Percentiles rank a stretch among this genome's conserved stretches.
phyloP scores from a whole-genome alignment of 768 basidiomycete genomes.

The Amanita phalloides region DNA sequence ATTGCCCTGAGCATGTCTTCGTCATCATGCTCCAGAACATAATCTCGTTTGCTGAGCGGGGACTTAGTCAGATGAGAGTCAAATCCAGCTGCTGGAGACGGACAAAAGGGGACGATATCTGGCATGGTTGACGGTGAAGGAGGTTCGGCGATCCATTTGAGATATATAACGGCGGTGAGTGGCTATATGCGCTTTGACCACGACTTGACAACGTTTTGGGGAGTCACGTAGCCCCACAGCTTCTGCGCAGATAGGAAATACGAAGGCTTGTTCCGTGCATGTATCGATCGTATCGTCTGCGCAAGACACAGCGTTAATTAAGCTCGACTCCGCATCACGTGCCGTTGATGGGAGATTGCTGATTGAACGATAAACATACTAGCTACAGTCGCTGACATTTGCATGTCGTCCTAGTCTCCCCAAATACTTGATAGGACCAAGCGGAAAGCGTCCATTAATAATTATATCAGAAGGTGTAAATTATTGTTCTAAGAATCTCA shows the following conservation, averaged over 20 bases:
- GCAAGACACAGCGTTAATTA: background rate
- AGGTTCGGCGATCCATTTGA: background rate
- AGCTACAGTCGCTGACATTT: no score
- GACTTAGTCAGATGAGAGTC: constrained; percentile 1
- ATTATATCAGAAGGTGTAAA: no score
- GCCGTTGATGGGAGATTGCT: background rate
- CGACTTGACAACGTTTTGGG: background rate
- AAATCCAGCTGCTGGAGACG: constrained; percentile 1
- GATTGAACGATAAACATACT: no score
- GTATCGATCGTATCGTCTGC: constrained; percentile 4
- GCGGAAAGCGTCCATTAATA: no score
- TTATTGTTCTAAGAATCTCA: no score
- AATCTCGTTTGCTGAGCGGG: constrained; percentile 4
- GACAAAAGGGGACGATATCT: constrained; percentile 1
- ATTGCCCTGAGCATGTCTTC: background rate
- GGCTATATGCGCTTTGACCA: constrained; percentile 4
- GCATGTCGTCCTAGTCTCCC: no score
- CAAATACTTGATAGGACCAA: no score
- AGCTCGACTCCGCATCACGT: constrained; percentile 1
- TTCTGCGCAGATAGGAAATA: background rate
- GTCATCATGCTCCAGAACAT: constrained; percentile 3
- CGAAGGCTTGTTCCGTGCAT: constrained; percentile 2
- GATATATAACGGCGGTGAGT: constrained; percentile 3
- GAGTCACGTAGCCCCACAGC: background rate
- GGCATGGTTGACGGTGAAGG: background rate